Evolutionary conservation across 2,329 filamentous ascomycete species (phyloP), one percentile per base, ranked within the genome.

Genomic region (Colletotrichum noveboracense): DNA sequence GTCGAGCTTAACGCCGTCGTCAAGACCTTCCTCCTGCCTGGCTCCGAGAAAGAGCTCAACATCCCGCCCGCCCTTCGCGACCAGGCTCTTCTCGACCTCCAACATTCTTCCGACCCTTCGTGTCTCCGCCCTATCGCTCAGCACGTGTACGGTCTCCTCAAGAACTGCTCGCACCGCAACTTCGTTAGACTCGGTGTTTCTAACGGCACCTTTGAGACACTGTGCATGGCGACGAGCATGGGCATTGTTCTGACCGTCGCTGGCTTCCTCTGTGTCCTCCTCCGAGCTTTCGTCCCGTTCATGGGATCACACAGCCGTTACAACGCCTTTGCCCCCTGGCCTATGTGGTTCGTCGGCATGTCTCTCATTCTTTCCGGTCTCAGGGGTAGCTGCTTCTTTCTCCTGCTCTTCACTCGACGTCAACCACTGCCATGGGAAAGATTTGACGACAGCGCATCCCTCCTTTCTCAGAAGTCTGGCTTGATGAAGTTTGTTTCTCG

Each of bases 141-240:
- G 74, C 87, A 89, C 79, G 84, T 86, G 48, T 87, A 88, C 78
- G 80, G 84, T 36, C 84, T 89, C 34, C 83, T 89, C 21, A 85
- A 84, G 74, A 87, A 86, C 80, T 88, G 87, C 82, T 89, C 87
- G 24, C 84, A 88, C 78, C 84, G 88, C 70, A 86, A 88, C 80
- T 88, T 91, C 77, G 83, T 90, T 61, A 87, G 89, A 52, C 84
- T 91, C 8, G 90, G 89, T 75, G 87, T 90, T 38, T 88, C 86
- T 79, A 90, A 88, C 79, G 87, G 87, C 48, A 88, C 87, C 4
- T 86, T 87, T 68, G 87, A 88, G 80, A 88, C 87, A 3, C 78
- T 88, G 13, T 89, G 87, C 80, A 84, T 87, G 34, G 86, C 87
- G 3, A 88, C 86, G 2, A 78, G 82, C 2, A 80, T 88, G 9